phyloP scores from a whole-genome alignment of 768 basidiomycete species.

The Mycena galericulata region DNA sequence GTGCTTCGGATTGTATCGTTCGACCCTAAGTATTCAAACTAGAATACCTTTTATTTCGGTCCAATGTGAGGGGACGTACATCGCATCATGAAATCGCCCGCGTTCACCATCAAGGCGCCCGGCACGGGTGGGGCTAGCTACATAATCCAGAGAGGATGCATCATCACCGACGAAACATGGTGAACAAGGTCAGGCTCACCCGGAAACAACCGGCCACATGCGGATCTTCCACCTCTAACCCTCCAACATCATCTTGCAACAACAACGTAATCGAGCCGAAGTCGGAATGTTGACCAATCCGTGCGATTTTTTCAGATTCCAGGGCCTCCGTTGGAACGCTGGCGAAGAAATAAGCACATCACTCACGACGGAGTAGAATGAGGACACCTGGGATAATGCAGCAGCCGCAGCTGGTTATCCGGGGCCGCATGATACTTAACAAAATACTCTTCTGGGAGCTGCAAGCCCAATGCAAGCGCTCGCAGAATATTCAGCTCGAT shows the following conservation, averaged over 20 bases:
- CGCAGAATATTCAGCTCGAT: conserved; percentile 57
- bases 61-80: conserved; percentile 48
- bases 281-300: conserved; percentile 66
- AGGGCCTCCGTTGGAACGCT: conserved; percentile 50
- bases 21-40: conserved; percentile 50
- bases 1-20: conserved; percentile 63
- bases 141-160: no score
- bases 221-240: conserved; percentile 72
- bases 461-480: conserved; percentile 62
- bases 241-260: conserved; percentile 70
- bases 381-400: conserved; percentile 64
- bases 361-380: neutral
- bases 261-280: conserved; percentile 69
- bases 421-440: conserved; percentile 52
- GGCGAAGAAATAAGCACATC: neutral
- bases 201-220: conserved; percentile 55
- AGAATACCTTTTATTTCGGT: neutral
- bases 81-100: conserved; percentile 63
- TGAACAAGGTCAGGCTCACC: conserved; percentile 42
- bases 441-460: conserved; percentile 59
- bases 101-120: conserved; percentile 64
- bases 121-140: conserved; percentile 57
- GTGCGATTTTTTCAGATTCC: conserved; percentile 49
- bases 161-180: neutral
- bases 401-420: conserved; percentile 68